Base-by-base conservation (phyloP, 1,139 yeast species). In the Taphrina populina region DNA sequence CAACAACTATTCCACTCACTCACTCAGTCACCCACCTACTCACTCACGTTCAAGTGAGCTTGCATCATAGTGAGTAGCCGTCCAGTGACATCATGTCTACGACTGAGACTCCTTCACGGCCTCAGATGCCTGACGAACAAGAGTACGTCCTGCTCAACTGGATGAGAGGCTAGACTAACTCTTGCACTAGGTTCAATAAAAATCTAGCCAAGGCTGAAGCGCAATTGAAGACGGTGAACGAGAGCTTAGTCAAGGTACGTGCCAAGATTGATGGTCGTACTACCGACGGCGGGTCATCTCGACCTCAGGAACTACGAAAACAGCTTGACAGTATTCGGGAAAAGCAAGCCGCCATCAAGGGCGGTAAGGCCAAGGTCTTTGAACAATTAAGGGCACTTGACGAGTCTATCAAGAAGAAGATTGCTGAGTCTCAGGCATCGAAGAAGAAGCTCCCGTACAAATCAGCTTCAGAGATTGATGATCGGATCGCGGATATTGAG, bases 371-470 rank as follows among this genome's bases (percentile, higher is more conserved):
- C 65, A 71, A 75, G 55, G 72, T 87, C 65, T 79, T 80, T 67
- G 88, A 83, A 62, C 88, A 84, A 71, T 79, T 90, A 69, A 84
- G 82, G 70, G 72, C 75, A 47, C 72, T 83, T 63, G 97, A 92
- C 66, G 75, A 78, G 61, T 76, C 76, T 61, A 74, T 88, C 73
- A 87, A 87, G 77, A 82, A 83, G 71, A 87, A 83, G 60, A 79
- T 83, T 66, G 73, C 75, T 63, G 96, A 90, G 64, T 80, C 90
- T 66, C 84, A 81, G 69, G 73, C 80, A 54, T 78, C 81, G 66
- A 82, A 85, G 61, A 76, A 87, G 60, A 85, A 84, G 73, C 65
- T 69, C 60, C 79, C 79, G 70, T 90, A 80, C 77, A 85, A 84
- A 73, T 74, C 79, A 54, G 81, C 78, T 62, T 87, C 78, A 46